Base-by-base conservation (phyloP, 257 asterid species). In the Coffea eugenioides region DNA sequence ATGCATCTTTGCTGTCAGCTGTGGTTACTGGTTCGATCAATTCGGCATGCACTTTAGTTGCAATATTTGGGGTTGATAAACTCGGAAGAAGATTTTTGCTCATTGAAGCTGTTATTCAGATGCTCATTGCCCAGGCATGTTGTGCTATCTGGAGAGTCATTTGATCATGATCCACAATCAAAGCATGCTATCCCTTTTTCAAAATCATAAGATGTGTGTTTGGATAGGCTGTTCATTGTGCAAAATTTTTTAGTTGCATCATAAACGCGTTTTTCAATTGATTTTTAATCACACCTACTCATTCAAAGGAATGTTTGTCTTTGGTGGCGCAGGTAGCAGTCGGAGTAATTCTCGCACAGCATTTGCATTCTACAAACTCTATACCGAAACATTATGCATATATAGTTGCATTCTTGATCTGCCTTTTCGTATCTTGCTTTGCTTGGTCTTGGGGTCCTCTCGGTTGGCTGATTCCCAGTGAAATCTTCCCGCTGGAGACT, bases 381-480 rank as follows among this genome's bases (percentile, higher is more conserved):
- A 72, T 90, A 21, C 43, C 81, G 8, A 81, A 31, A 43, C n/a
- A 31, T 1, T 77, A 20, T 9, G 84, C 84, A 7, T 46, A 68
- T 61, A 5, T 70, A 1, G 86, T 84, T 57, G 80, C 83, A 11
- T 7, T 75, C 31, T 39, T 84, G 9, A 54, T 89, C 45, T 83
- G 90, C 77, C 8, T 82, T 2, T 88, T 84, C 77, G 91, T 89
- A 23, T 43, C 84, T 27, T 87, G 82, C 5, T 89, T 89, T 46
- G 90, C 93, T 20, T 89, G 91, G 91, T 89, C 93, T 2, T 89
- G 93, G 93, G 91, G 93, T 6, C 93, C 93, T 3, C 61, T 88
- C 8, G 90, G 93, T 0, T 89, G 93, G 93, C 13, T 89, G 45
- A 88, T 89, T n/a, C 89, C 93, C 0, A 89, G 93, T 57, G 93